Conservation (phyloP, 129 eudicot genomes). For the Smallanthus sonchifolius region DNA sequence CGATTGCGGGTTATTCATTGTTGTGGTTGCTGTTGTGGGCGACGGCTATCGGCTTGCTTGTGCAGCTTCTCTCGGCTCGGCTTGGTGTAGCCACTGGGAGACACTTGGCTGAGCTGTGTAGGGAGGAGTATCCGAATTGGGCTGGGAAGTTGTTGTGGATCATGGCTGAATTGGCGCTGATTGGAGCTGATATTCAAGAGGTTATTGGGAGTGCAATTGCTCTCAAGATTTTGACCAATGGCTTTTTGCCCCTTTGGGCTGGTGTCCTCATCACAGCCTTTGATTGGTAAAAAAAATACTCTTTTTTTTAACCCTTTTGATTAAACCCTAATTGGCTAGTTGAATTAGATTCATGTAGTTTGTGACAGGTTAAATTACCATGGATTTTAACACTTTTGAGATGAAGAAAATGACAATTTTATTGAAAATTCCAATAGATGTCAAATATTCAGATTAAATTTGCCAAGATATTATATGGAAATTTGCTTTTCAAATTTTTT, state of each 20-base stretch:
- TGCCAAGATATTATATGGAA: neutral
- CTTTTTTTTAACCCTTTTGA: no score
- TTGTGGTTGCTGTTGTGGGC: constrained; percentile 6
- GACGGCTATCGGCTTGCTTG: constrained; percentile 4
- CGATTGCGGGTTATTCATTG: neutral
- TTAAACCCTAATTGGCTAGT: neutral
- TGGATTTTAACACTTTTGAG: neutral
- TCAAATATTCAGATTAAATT: neutral
- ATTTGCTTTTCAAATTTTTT: neutral
- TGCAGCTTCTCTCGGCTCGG: constrained; percentile 1
- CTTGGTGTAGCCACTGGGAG: constrained; percentile 8
- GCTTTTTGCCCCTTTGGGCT: constrained; percentile 1
- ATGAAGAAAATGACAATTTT: no score
- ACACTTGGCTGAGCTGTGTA: constrained; percentile 5
- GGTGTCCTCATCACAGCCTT: constrained; percentile 5
- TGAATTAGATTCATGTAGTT: neutral
- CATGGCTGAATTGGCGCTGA: constrained; percentile 7
- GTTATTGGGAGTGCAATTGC: constrained; percentile 12
- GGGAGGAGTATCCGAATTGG: constrained; percentile 9
- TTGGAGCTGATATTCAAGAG: constrained; percentile 10
- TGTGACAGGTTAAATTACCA: neutral
- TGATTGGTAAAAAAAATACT: neutral
- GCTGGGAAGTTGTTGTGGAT: constrained; percentile 10
- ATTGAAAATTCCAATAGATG: neutral
- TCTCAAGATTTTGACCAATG: constrained; percentile 4